A percentile compares a stretch with the other conserved stretches of the same genome.
These are phyloP conservation scores for Pestalotiopsis sp. DNA, from an alignment of 2,329 filamentous ascomycete species.

Conservation along the genomic window DNA sequence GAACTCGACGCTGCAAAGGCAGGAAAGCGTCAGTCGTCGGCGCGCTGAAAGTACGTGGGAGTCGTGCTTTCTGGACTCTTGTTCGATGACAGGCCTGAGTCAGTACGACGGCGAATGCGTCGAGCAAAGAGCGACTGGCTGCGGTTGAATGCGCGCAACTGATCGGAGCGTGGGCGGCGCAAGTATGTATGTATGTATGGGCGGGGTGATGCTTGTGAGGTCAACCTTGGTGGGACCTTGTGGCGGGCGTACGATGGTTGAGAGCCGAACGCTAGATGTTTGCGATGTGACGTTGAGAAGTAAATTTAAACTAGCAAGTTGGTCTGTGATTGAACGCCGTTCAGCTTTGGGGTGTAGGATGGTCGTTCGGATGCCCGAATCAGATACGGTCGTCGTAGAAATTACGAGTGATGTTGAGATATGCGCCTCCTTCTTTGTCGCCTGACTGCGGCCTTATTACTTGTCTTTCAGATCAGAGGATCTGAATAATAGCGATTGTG, in stretches of 20 bases:
- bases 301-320: background rate
- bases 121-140: constrained; percentile 1
- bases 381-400: background rate
- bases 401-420: background rate
- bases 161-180: background rate
- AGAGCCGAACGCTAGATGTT: background rate
- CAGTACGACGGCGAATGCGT: constrained; percentile 7
- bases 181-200: background rate
- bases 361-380: background rate
- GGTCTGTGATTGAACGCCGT: background rate
- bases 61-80: background rate
- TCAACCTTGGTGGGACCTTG: background rate
- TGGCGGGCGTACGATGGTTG: background rate
- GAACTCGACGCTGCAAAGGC: background rate
- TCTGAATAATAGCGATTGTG: constrained; percentile 2
- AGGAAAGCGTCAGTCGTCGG: constrained; percentile 1
- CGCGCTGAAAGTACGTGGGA: background rate
- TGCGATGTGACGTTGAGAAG: background rate
- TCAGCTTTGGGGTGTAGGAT: background rate
- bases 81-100: constrained; percentile 10
- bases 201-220: background rate
- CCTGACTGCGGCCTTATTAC: background rate
- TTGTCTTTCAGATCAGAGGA: background rate
- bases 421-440: background rate
- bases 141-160: background rate